Base-by-base conservation (phyloP, 176 grass and related monocot species). In the Oryza meridionalis region DNA sequence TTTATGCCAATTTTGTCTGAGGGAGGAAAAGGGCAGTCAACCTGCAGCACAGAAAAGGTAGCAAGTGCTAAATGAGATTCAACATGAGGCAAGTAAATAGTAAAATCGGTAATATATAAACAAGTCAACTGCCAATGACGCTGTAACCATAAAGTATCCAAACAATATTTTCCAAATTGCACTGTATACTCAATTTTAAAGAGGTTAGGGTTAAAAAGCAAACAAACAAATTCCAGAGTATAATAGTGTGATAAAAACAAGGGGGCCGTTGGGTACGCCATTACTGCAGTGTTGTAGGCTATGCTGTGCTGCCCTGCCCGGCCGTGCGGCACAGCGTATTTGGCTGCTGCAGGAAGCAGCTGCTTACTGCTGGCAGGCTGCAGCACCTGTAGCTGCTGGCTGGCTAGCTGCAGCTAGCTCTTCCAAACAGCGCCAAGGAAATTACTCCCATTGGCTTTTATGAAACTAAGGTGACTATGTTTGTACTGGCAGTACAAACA, bases 1-100 rank as follows among this genome's bases (percentile, higher is more conserved):
- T 95, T 93, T 85, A 98, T 91, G 62, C 96, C 91, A 59, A 95
- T 93, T 85, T 95, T 95, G 88, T 98, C 89, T n/a, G 96, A 98
- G 70, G 93, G 93, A 53, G 93, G 93, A 24, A 92, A 88, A 17
- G 89, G 96, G 38, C 85, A 93, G 77, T 91, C 93, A 16, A 98
- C 93, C 93, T 98, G 73, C 51, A 82, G 25, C 32, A 86, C 9
- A 82, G 43, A 74, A 43, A 84, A 81, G 59, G 29, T 25, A 40
- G 76, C 19, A 50, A 73, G 9, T 67, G 55, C 13, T 27, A 68
- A 77, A 55, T 58, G 15, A 72, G 77, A 82, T 66, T 24, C 10
- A 75, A 13, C 27, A 49, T 77, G 19, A 59, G 66, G 43, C 32
- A 14, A 61, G 77, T 32, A 70, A 40, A 49, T 7, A 58, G 35